phyloP scores from a whole-genome alignment of 108 stramenopile genomes.

The Skeletonema marinoi region DNA sequence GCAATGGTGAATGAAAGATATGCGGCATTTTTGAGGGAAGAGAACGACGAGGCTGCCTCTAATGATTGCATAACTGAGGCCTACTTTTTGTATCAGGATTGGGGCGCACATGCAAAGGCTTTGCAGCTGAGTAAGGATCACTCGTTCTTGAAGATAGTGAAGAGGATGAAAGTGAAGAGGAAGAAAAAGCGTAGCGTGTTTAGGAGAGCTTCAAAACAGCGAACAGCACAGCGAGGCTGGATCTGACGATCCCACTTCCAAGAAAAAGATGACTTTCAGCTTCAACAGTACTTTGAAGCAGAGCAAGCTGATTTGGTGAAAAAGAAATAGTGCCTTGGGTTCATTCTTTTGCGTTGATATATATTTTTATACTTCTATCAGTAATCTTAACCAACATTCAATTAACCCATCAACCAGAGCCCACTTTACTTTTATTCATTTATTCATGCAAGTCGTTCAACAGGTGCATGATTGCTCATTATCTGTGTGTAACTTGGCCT shows the following conservation, averaged over 20 bases:
- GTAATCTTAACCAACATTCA: too few species aligned
- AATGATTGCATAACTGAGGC: slow-evolving; percentile 18
- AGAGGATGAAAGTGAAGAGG: background rate
- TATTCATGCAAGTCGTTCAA: too few species aligned
- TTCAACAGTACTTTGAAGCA: background rate
- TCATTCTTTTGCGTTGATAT: too few species aligned
- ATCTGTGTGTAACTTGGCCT: too few species aligned
- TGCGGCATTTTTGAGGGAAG: slow-evolving; percentile 16
- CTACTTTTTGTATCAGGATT: slow-evolving; percentile 36
- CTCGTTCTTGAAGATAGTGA: slow-evolving; percentile 11
- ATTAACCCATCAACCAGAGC: too few species aligned
- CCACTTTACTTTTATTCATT: too few species aligned
- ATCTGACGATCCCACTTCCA: background rate
- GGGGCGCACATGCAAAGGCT: slow-evolving; percentile 26
- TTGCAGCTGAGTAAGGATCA: background rate
- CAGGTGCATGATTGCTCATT: too few species aligned
- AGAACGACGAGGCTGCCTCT: background rate
- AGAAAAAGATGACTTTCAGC: background rate
- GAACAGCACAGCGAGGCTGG: too few species aligned
- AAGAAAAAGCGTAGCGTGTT: background rate
- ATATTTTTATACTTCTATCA: too few species aligned
- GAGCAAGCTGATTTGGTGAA: background rate
- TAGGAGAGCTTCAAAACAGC: too few species aligned
- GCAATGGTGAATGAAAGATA: slow-evolving; percentile 41
- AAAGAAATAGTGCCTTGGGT: too few species aligned